Evolutionary conservation across 306 rosid species (phyloP).

Genomic region (Abrus precatorius): DNA sequence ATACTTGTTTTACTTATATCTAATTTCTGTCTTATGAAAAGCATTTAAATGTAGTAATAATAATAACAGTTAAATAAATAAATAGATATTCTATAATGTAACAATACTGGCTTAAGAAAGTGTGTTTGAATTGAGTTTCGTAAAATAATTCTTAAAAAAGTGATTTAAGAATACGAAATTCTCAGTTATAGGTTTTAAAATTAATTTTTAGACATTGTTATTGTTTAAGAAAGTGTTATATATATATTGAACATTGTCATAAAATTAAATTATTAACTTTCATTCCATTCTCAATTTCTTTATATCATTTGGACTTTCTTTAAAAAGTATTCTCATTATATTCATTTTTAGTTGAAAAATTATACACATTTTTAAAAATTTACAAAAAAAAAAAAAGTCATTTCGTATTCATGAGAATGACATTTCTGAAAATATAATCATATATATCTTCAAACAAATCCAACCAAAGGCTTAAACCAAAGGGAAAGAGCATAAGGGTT

Average conservation of each 20-base stretch:
- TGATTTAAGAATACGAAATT: no score
- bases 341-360: neutral
- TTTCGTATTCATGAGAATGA: neutral
- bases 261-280: neutral
- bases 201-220: no score
- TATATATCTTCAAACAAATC: neutral
- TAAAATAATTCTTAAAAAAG: no score
- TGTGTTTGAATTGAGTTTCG: no score
- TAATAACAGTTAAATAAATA: no score
- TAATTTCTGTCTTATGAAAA: neutral
- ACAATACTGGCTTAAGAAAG: no score
- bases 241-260: neutral
- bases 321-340: neutral
- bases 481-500: neutral
- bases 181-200: no score
- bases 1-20: neutral
- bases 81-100: no score
- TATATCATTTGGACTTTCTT: neutral
- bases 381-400: neutral
- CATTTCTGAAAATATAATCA: neutral
- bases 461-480: conserved; percentile 5
- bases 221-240: no score
- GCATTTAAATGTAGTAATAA: no score
- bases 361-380: neutral
- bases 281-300: neutral